phyloP scores from a whole-genome alignment of 2,329 filamentous ascomycete species.

The Colletotrichum cereale region DNA sequence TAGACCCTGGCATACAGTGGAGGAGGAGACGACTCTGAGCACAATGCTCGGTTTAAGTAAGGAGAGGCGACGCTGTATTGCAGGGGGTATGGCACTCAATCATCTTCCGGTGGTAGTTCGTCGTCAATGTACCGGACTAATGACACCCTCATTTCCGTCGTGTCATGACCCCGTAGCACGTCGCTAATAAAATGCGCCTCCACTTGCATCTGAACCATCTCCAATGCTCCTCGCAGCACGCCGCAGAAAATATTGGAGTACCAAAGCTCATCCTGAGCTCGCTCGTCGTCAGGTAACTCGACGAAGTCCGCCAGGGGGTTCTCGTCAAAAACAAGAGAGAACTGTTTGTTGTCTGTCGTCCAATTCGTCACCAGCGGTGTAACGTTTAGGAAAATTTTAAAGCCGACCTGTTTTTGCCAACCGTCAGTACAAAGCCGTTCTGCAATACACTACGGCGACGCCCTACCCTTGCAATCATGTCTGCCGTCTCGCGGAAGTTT shows the following conservation, averaged over 20 bases:
- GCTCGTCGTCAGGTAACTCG: constrained; percentile 93
- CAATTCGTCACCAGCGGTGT: constrained; percentile 94
- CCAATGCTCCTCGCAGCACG: constrained; percentile 87
- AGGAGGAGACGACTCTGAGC: not conserved
- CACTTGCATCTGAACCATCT: constrained; percentile 99
- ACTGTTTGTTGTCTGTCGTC: constrained; percentile 96
- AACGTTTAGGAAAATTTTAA: constrained; percentile 99
- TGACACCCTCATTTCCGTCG: constrained; percentile 95
- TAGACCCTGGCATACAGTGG: not conserved
- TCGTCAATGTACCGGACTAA: constrained; percentile 96
- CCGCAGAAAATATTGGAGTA: constrained; percentile 98
- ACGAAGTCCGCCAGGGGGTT: constrained; percentile 98
- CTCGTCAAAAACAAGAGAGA: constrained; percentile 96
- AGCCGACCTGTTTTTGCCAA: constrained; percentile 77
- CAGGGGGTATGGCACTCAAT: constrained; percentile 63
- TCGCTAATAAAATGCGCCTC: constrained; percentile 98
- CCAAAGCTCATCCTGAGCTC: constrained; percentile 97
- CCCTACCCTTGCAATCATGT: constrained; percentile 91
- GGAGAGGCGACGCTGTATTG: not conserved
- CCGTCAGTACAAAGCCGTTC: constrained; percentile 41
- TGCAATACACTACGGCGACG: too few species aligned
- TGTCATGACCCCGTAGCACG: constrained; percentile 91
- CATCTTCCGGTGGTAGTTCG: constrained; percentile 95
- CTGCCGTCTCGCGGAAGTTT: constrained; percentile 95
- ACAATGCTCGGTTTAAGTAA: not conserved